Evolutionary conservation across 495 filamentous ascomycete genomes (phyloP).

Genomic region (Gamarada debralockiae): DNA sequence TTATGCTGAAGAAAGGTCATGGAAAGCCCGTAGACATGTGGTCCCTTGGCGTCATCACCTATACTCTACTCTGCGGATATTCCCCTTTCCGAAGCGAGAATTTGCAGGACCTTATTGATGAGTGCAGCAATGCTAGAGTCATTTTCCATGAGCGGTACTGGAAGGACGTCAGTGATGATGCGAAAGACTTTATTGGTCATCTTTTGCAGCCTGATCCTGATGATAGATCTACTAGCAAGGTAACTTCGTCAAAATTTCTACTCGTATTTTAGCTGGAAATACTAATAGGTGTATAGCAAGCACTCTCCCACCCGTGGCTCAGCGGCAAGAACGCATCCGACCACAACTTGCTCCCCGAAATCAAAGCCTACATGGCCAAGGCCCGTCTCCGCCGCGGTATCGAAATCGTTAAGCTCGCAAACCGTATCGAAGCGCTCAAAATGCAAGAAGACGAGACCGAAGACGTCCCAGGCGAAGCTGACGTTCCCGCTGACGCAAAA

Average conservation of each 20-base stretch:
- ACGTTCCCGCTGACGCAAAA: slow-evolving; percentile 58
- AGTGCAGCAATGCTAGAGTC: slow-evolving; percentile 83
- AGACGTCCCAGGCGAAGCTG: slow-evolving; percentile 59
- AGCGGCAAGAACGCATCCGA: slow-evolving; percentile 86
- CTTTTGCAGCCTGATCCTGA: slow-evolving; percentile 77
- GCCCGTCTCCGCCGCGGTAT: slow-evolving; percentile 90
- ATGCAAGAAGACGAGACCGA: slow-evolving; percentile 91
- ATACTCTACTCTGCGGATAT: slow-evolving; percentile 98
- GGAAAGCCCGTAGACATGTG: slow-evolving; percentile 99
- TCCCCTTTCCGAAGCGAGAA: slow-evolving; percentile 96
- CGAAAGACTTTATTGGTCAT: slow-evolving; percentile 87
- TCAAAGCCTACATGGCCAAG: slow-evolving; percentile 89
- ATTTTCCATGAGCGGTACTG: slow-evolving; percentile 98
- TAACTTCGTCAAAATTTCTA: slow-evolving; percentile 33
- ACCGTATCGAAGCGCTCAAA: slow-evolving; percentile 95
- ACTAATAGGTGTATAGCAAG: slow-evolving; percentile 45
- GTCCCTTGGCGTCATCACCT: slow-evolving; percentile 98
- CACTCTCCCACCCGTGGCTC: slow-evolving; percentile 84
- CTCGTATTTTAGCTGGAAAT: neutral
- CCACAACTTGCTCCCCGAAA: slow-evolving; percentile 95
- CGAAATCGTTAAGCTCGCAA: slow-evolving; percentile 93
- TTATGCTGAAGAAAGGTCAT: slow-evolving; percentile 97
- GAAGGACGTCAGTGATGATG: slow-evolving; percentile 94
- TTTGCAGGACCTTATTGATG: slow-evolving; percentile 88
- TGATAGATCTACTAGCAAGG: slow-evolving; percentile 74